Evolutionary conservation across 495 filamentous ascomycete species (phyloP), one percentile per base, ranked within the genome.

Genomic region (Penicillium macrosclerotiorum): DNA sequence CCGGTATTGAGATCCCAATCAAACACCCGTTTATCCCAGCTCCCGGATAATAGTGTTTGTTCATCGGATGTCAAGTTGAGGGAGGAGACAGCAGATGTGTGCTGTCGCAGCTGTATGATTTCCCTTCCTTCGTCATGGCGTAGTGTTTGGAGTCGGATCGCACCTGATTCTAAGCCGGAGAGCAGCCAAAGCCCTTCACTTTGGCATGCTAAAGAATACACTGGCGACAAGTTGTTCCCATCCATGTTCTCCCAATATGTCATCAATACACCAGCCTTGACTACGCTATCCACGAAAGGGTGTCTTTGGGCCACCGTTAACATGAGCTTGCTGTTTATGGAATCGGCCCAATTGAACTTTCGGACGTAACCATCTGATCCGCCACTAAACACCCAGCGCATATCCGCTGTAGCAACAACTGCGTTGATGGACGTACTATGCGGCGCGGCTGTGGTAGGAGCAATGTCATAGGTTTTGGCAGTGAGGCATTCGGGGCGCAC

Each of bases 1-100:
- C 94, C 94, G 3, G 83, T 93, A 52, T 97, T 89, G 24, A 99
- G 63, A 59, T 99, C 93, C 93, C 93, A 99, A 57, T 99, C 90
- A 37, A 88, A 80, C 6, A 97, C 82, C 13, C 77, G 81, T 67
- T 95, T 96, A 62, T 99, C 93, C 93, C 93, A 99, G 67, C 90
- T 91, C 2, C 93, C 93, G 11, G 90, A 96, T 3, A 99, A 71
- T 27, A 96, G 76, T 22, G 86, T 90, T 56, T 81, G 81, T 69
- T 99, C 93, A 51, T 97, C 90, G 3, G 83, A 77, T 0, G 88
- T 82, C 26, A 99, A 72, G 11, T 79, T 83, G 13, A 99, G 69
- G 17, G 93, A 88, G 9, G 90, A 95, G 20, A 99, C 91, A 2
- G 93, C 93, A 17, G 90, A 94, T 3, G 85, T 89, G 57, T 99